Evolutionary conservation across 139 green algal species (phyloP).

Genomic region (Chlamydomonas sp.): DNA sequence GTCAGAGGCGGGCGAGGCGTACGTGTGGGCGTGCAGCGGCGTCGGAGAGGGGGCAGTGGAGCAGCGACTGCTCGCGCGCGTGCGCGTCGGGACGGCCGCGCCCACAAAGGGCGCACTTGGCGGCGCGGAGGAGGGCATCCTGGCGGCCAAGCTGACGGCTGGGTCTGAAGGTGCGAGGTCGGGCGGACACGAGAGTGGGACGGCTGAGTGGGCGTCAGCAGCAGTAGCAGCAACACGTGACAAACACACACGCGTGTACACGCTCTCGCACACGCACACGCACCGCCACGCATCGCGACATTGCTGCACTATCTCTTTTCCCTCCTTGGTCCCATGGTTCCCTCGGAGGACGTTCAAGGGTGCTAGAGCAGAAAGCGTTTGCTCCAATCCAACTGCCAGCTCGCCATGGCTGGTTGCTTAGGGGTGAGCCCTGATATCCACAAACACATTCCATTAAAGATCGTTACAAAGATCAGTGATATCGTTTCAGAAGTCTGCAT

Average conservation of each 20-base stretch:
- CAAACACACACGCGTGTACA: too few species aligned
- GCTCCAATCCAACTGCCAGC: not conserved
- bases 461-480: too few species aligned
- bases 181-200: not conserved
- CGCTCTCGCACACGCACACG: too few species aligned
- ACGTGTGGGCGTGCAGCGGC: slow-evolving; percentile 40
- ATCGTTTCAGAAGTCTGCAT: too few species aligned
- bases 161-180: slow-evolving; percentile 11
- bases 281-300: not conserved
- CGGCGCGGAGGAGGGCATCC: slow-evolving; percentile 17
- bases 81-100: slow-evolving; percentile 20
- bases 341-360: slow-evolving; percentile 29
- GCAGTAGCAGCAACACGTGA: too few species aligned
- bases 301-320: slow-evolving; percentile 23
- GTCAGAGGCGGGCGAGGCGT: slow-evolving; percentile 39
- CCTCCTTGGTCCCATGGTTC: slow-evolving; percentile 17
- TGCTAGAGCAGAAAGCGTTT: slow-evolving; percentile 14
- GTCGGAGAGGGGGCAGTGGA: not conserved
- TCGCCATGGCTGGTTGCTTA: not conserved
- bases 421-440: not conserved
- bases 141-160: slow-evolving; percentile 25
- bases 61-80: slow-evolving; percentile 26
- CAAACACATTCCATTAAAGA: too few species aligned
- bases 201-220: too few species aligned
- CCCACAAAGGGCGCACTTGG: slow-evolving; percentile 13